A percentile compares a stretch with the other conserved stretches of the same genome.
Evolutionary conservation across 805 yeast species (phyloP).

Genomic region (Middelhovenomyces tepae): DNA sequence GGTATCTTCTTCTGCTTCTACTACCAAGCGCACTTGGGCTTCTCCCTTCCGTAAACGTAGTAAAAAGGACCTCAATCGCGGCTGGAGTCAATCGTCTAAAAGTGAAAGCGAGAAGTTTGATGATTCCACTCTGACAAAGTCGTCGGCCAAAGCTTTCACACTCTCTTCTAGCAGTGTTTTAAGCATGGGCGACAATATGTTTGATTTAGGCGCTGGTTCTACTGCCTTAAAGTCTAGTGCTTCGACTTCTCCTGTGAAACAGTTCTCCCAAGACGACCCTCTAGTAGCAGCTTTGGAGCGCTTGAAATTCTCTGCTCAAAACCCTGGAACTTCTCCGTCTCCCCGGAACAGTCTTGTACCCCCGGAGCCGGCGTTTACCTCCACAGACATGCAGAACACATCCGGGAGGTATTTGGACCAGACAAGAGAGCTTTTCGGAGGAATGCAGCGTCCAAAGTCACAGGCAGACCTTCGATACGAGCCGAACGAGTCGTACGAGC

Average conservation of each 20-base stretch:
- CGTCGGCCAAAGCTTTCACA: constrained; percentile 1
- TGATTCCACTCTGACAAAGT: neutral
- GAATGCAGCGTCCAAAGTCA: constrained; percentile 18
- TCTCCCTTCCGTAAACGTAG: constrained; percentile 35
- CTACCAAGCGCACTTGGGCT: constrained; percentile 39
- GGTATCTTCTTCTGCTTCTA: too few relatives aligned
- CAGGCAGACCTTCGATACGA: constrained; percentile 11
- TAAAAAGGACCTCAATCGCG: constrained; percentile 24
- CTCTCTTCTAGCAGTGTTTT: constrained; percentile 11
- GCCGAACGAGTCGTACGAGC: neutral
- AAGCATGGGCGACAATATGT: constrained; percentile 24
- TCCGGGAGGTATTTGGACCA: constrained; percentile 20
- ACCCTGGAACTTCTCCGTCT: constrained; percentile 6
- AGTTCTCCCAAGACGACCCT: constrained; percentile 34
- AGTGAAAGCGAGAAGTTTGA: constrained; percentile 6
- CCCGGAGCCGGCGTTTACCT: constrained; percentile 26
- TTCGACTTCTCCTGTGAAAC: constrained; percentile 15
- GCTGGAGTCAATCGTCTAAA: constrained; percentile 16
- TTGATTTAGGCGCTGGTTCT: constrained; percentile 20
- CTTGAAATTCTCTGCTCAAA: constrained; percentile 22
- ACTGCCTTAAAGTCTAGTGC: constrained; percentile 9
- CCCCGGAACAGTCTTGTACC: constrained; percentile 14
- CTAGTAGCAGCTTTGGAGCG: constrained; percentile 46
- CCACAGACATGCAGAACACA: constrained; percentile 35
- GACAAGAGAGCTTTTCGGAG: constrained; percentile 19